Percentiles rank a stretch among this genome's conserved stretches.
Evolutionary conservation across 352 stramenopile species (phyloP).

Genomic region (Globisporangium splendens): DNA sequence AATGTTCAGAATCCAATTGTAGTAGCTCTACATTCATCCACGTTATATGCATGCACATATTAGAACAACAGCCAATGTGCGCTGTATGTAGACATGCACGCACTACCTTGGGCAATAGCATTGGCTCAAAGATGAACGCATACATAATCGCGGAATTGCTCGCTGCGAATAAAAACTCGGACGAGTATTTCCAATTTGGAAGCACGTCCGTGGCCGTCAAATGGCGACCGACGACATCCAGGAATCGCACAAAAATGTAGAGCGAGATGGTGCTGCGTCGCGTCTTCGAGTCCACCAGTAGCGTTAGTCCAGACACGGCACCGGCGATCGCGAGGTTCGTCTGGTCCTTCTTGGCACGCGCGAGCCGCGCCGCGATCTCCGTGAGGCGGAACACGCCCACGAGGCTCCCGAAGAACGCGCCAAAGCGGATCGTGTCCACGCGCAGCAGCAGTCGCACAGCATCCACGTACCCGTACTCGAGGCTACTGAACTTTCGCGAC

Average conservation of each 20-base stretch:
- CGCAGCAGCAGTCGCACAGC: constrained; percentile 63
- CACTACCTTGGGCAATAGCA: constrained; percentile 63
- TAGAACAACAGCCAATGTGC: not conserved
- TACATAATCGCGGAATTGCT: constrained; percentile 85
- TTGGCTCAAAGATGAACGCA: constrained; percentile 64
- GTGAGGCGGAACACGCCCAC: constrained; percentile 69
- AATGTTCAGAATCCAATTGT: constrained; percentile 80
- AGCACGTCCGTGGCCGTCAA: constrained; percentile 49
- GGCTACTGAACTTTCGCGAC: constrained; percentile 72
- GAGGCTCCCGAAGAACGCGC: constrained; percentile 70
- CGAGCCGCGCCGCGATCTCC: constrained; percentile 45
- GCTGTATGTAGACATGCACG: not conserved
- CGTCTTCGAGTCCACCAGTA: constrained; percentile 66
- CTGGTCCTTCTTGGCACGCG: constrained; percentile 42
- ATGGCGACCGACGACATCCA: constrained; percentile 77
- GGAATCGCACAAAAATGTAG: constrained; percentile 85
- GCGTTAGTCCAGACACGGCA: constrained; percentile 53
- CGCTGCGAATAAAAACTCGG: constrained; percentile 65
- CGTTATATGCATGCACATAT: not conserved
- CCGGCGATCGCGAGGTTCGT: constrained; percentile 68
- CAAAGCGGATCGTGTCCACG: constrained; percentile 72
- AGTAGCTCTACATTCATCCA: constrained; percentile 64
- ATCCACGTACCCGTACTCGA: constrained; percentile 76
- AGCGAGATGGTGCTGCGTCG: constrained; percentile 71
- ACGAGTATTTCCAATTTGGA: constrained; percentile 59